Evolutionary conservation across 495 filamentous ascomycete genomes (phyloP).

Genomic region (Polyplosphaeria fusca): DNA sequence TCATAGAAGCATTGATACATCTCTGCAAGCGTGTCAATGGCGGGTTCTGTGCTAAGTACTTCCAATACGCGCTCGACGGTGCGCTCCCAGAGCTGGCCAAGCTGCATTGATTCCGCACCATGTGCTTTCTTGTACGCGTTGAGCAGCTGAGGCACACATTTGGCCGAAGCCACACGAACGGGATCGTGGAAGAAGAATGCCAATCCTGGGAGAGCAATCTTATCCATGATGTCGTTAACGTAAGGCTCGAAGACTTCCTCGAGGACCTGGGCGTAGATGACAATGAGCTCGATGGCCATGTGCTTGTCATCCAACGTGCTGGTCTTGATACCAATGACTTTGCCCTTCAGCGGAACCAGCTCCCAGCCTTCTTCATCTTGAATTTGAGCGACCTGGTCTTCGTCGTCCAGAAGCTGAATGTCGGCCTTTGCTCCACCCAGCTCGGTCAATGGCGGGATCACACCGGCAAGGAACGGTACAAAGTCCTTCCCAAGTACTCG

Average conservation of each 20-base stretch:
- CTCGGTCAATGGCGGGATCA: conserved; percentile 91
- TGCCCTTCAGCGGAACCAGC: conserved; percentile 90
- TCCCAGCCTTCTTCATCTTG: conserved; percentile 99
- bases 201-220: conserved; percentile 88
- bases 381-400: conserved; percentile 86
- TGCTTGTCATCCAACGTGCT: conserved; percentile 97
- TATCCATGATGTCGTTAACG: conserved; percentile 89
- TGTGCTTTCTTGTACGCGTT: conserved; percentile 91
- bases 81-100: conserved; percentile 74
- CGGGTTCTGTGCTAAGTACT: conserved; percentile 90
- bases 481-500: conserved; percentile 88
- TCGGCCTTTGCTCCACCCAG: conserved; percentile 94
- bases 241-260: conserved; percentile 90
- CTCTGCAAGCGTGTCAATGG: conserved; percentile 93
- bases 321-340: conserved; percentile 97
- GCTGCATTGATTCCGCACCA: conserved; percentile 68
- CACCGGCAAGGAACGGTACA: conserved; percentile 82
- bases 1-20: conserved; percentile 99
- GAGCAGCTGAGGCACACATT: conserved; percentile 89
- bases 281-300: conserved; percentile 95
- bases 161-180: conserved; percentile 91
- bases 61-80: conserved; percentile 90
- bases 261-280: conserved; percentile 92
- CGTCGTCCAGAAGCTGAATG: conserved; percentile 93
- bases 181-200: conserved; percentile 99